A percentile compares a stretch with the other conserved stretches of the same genome.
phyloP scores from a whole-genome alignment of 2,329 filamentous ascomycete genomes.

The Botrytis tulipae region DNA sequence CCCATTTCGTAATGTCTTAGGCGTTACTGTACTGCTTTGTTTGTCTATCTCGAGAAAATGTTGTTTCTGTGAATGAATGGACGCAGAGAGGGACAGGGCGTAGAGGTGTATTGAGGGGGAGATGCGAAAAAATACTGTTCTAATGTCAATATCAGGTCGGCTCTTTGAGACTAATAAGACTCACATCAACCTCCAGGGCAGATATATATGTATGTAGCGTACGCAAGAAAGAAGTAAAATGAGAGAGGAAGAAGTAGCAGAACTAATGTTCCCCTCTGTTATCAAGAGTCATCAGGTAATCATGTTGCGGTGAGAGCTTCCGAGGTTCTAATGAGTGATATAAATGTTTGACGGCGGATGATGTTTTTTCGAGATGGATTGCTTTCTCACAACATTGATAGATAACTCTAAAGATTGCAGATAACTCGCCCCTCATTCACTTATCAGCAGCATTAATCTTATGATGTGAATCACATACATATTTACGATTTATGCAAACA shows the following conservation, averaged over 20 bases:
- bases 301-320: slow-evolving; percentile 20
- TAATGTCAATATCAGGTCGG: not conserved
- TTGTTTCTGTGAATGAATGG: not conserved
- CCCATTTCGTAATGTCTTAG: slow-evolving; percentile 1
- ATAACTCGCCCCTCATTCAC: slow-evolving; percentile 1
- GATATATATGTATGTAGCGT: not conserved
- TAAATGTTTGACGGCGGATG: not conserved
- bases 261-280: slow-evolving; percentile 13
- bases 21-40: not conserved
- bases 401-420: not conserved
- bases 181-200: slow-evolving; percentile 4
- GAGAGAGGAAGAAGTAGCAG: slow-evolving; percentile 11
- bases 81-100: not conserved
- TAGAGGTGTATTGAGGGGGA: not conserved
- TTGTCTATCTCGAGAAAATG: not conserved
- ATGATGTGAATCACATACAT: slow-evolving; percentile 3
- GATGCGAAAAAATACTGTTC: not conserved
- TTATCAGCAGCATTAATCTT: slow-evolving; percentile 12
- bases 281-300: slow-evolving; percentile 11
- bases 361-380: not conserved
- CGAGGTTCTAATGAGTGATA: slow-evolving; percentile 8
- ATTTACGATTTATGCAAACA: slow-evolving; percentile 7
- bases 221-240: not conserved
- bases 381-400: not conserved
- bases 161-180: not conserved